Evolutionary conservation across 148 eudicot genomes (phyloP).

Genomic region (Rhododendron mucronatum): DNA sequence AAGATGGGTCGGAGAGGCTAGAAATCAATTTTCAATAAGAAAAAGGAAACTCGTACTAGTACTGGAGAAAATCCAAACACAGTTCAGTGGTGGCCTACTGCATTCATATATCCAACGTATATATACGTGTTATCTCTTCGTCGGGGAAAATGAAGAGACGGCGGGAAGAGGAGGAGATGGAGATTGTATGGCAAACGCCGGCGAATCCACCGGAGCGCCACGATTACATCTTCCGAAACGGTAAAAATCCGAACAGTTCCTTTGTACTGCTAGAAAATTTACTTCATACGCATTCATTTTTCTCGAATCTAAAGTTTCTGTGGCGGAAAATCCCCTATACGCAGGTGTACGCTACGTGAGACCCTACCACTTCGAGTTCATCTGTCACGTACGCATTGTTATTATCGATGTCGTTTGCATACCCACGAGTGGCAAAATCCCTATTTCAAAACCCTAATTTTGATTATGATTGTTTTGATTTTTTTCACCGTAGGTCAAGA

Average conservation of each 20-base stretch:
- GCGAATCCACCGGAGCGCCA: constrained; percentile 69
- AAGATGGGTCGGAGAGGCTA: no score
- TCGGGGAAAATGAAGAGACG: constrained; percentile 40
- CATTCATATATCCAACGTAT: neutral
- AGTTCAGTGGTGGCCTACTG: neutral
- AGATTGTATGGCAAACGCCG: constrained; percentile 96
- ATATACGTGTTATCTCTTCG: neutral
- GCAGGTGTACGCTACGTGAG: constrained; percentile 85
- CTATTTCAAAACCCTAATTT: constrained; percentile 10
- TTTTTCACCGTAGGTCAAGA: constrained; percentile 34
- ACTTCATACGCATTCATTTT: neutral
- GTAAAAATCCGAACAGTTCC: constrained; percentile 23
- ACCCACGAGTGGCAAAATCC: neutral
- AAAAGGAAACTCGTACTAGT: no score
- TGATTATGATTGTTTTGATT: neutral
- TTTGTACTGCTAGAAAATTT: no score
- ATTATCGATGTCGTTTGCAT: neutral
- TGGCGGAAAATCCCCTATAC: neutral
- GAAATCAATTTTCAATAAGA: no score
- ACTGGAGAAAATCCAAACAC: no score
- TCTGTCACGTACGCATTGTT: constrained; percentile 61
- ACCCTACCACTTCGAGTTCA: constrained; percentile 96
- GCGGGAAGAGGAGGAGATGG: constrained; percentile 51
- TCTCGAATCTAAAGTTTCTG: neutral
- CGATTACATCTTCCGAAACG: constrained; percentile 75